Percentiles rank a stretch among this genome's conserved stretches.
These are phyloP conservation scores for Saccharomyces paradoxus DNA, from an alignment of 805 yeast species.

Conservation along the genomic window DNA sequence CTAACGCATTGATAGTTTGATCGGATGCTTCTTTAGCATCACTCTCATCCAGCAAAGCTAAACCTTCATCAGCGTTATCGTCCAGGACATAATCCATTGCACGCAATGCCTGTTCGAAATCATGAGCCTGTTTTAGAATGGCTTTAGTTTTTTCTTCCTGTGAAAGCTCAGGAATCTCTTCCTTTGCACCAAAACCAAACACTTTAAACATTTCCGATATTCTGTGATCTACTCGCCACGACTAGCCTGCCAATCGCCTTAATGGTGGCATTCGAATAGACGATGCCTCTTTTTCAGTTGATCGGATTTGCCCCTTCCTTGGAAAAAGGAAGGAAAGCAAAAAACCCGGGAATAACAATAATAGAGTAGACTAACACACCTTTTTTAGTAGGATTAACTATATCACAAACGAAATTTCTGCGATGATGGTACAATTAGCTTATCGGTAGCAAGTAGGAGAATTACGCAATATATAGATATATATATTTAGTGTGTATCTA, in stretches of 20 bases:
- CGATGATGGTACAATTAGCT: not conserved
- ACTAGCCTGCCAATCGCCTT: not conserved
- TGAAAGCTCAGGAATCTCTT: slow-evolving; percentile 11
- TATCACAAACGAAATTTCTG: not conserved
- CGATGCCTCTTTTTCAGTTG: not conserved
- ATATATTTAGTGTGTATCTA: not conserved
- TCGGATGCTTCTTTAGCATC: slow-evolving; percentile 35
- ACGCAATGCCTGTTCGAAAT: slow-evolving; percentile 65
- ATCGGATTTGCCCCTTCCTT: not conserved
- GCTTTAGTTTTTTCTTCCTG: slow-evolving; percentile 30
- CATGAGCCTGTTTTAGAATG: slow-evolving; percentile 36
- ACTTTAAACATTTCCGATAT: slow-evolving; percentile 29
- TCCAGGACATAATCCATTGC: slow-evolving; percentile 90
- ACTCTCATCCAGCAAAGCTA: slow-evolving; percentile 35
- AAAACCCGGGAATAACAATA: not conserved
- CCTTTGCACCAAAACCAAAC: slow-evolving; percentile 23
- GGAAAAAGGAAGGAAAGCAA: not conserved
- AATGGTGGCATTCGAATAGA: not conserved
- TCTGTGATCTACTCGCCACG: not conserved
- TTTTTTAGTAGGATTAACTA: not conserved
- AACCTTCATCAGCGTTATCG: slow-evolving; percentile 69
- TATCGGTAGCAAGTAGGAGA: not conserved
- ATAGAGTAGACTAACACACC: not conserved
- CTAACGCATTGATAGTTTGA: slow-evolving; percentile 58
- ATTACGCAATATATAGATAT: not conserved